Percentiles rank a stretch among this genome's conserved stretches.
Evolutionary conservation across 257 asterid genomes (phyloP).

Genomic region (Echium plantagineum): DNA sequence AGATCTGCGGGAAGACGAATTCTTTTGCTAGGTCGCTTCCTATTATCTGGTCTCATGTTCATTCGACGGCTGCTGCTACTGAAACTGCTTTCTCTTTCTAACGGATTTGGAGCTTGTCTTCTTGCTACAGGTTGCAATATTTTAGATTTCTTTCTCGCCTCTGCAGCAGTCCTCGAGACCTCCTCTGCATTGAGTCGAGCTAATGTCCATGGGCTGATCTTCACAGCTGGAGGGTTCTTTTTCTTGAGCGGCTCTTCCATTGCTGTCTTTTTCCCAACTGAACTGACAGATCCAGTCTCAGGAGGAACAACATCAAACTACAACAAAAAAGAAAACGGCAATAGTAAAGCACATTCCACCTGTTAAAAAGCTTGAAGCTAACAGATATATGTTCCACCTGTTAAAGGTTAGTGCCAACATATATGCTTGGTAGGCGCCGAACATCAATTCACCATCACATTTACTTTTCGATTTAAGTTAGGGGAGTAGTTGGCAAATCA

Average conservation of each 20-base stretch:
- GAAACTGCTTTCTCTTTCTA: constrained; percentile 54
- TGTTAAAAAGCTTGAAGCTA: no score
- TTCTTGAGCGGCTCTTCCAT: constrained; percentile 59
- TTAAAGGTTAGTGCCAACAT: no score
- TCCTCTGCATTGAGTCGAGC: constrained; percentile 91
- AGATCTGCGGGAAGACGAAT: constrained; percentile 77
- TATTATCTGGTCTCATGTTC: constrained; percentile 41
- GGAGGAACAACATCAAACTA: constrained; percentile 92
- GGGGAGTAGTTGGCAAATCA: no score
- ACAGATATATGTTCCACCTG: not conserved
- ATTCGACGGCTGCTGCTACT: constrained; percentile 58
- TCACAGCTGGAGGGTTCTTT: constrained; percentile 66
- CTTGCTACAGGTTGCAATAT: constrained; percentile 60
- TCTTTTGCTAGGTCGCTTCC: constrained; percentile 63
- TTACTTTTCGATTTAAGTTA: no score
- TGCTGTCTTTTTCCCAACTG: constrained; percentile 55
- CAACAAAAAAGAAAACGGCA: constrained; percentile 10
- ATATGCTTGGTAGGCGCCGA: no score
- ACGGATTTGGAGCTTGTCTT: constrained; percentile 27
- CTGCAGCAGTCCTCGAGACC: constrained; percentile 94
- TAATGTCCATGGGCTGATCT: constrained; percentile 92
- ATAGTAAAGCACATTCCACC: not conserved
- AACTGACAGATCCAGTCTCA: constrained; percentile 71
- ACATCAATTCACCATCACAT: no score
- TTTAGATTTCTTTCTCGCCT: constrained; percentile 86